Evolutionary conservation across 106 monocot species (phyloP).

Genomic region (Dioscorea zingiberensis): DNA sequence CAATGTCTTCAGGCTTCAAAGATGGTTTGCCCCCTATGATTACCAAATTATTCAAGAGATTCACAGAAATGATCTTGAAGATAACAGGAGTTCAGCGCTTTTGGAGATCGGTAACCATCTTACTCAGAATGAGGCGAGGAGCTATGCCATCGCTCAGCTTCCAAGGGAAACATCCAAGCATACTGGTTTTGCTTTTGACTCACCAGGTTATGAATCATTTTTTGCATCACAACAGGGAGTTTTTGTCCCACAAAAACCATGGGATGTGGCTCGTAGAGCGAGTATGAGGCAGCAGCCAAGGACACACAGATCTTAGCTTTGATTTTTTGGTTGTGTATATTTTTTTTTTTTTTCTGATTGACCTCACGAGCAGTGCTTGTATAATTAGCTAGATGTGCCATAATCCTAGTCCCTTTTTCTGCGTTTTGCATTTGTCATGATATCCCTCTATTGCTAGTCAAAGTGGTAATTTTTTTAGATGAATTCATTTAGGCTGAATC

Average conservation of each 20-base stretch:
- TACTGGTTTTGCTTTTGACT: conserved; percentile 96
- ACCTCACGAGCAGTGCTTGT: conserved; percentile 9
- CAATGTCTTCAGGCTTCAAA: conserved; percentile 50
- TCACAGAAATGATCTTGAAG: conserved; percentile 65
- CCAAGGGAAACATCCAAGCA: conserved; percentile 84
- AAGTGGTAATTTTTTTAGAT: too few species aligned
- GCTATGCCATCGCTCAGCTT: conserved; percentile 72
- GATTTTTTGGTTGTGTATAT: conserved; percentile 10
- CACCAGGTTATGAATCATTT: conserved; percentile 95
- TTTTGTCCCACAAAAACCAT: conserved; percentile 73
- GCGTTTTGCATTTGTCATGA: background rate
- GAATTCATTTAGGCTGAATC: too few species aligned
- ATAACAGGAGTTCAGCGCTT: conserved; percentile 41
- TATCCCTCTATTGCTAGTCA: too few species aligned
- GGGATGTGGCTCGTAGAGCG: conserved; percentile 93
- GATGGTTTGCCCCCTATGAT: conserved; percentile 83
- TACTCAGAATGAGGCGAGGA: conserved; percentile 79
- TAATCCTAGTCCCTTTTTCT: conserved; percentile 5
- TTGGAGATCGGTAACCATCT: conserved; percentile 53
- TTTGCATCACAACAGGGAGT: conserved; percentile 90
- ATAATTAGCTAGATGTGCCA: conserved; percentile 6
- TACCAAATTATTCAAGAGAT: conserved; percentile 92
- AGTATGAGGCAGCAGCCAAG: conserved; percentile 61
- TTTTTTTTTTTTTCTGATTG: conserved; percentile 3
- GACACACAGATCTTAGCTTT: conserved; percentile 18